Percentiles rank a stretch among this genome's conserved stretches.
Evolutionary conservation across 2,329 filamentous ascomycete genomes (phyloP).

Genomic region (Elsinoe perseae): DNA sequence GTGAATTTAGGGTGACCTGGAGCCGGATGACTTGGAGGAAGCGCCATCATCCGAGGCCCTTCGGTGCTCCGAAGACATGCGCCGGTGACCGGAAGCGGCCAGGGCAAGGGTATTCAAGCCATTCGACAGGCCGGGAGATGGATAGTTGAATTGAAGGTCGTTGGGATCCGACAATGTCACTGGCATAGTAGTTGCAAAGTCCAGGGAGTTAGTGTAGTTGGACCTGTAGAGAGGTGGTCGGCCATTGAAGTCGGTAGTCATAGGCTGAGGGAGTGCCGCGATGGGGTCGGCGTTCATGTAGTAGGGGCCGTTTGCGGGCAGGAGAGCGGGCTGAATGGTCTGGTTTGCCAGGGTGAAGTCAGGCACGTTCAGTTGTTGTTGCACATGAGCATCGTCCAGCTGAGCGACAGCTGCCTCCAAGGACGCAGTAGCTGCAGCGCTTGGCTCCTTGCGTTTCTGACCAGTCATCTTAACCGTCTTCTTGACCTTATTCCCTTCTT

Average conservation of each 20-base stretch:
- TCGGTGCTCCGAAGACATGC: conserved; percentile 28
- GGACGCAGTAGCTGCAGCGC: conserved; percentile 25
- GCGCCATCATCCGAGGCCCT: conserved; percentile 23
- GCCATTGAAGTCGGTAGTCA: conserved; percentile 25
- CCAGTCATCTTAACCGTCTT: conserved; percentile 34
- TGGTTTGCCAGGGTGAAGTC: conserved; percentile 20
- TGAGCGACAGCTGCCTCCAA: conserved; percentile 31
- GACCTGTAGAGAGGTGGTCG: conserved; percentile 30
- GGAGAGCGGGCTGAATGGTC: conserved; percentile 20
- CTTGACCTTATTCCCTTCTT: conserved; percentile 39
- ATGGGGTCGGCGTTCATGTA: conserved; percentile 30
- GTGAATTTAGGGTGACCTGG: conserved; percentile 3
- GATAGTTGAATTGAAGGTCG: conserved; percentile 28
- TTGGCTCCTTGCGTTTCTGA: conserved; percentile 24
- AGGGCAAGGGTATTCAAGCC: conserved; percentile 33
- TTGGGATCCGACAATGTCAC: conserved; percentile 27
- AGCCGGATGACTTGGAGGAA: conserved; percentile 11
- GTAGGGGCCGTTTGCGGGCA: conserved; percentile 26
- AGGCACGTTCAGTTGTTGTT: conserved; percentile 17
- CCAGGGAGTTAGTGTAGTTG: conserved; percentile 28
- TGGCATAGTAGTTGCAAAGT: conserved; percentile 27
- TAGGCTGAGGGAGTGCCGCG: conserved; percentile 28
- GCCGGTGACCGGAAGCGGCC: conserved; percentile 30
- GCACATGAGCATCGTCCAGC: conserved; percentile 24
- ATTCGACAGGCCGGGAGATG: conserved; percentile 32